Percentiles rank a stretch among this genome's conserved stretches.
Conservation (phyloP, 352 stramenopile species). For the Phytophthora colocasiae region DNA sequence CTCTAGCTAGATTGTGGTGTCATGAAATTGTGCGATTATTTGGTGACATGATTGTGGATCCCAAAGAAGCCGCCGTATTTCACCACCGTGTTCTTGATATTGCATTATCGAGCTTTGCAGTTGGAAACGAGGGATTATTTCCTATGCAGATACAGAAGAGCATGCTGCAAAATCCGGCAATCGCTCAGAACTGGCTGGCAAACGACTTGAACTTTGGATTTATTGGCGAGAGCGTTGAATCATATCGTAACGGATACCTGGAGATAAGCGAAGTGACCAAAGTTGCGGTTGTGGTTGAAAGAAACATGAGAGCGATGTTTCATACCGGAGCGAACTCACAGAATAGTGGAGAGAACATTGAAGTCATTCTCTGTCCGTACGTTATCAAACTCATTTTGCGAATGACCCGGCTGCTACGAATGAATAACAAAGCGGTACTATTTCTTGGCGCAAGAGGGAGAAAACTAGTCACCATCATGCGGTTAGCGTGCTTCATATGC, state of each 20-base stretch:
- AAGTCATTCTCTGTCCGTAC: constrained; percentile 62
- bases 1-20: constrained; percentile 71
- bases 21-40: constrained; percentile 69
- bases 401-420: constrained; percentile 53
- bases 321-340: constrained; percentile 18
- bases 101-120: constrained; percentile 48
- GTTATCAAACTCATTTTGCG: constrained; percentile 67
- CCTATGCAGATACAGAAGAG: constrained; percentile 17
- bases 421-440: constrained; percentile 45
- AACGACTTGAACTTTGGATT: constrained; percentile 66
- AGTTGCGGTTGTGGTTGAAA: constrained; percentile 58
- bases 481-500: constrained; percentile 63
- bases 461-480: constrained; percentile 62
- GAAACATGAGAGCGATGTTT: constrained; percentile 68
- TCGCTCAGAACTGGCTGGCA: constrained; percentile 47
- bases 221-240: constrained; percentile 51
- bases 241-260: constrained; percentile 56
- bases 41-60: constrained; percentile 55
- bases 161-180: constrained; percentile 22
- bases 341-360: constrained; percentile 38
- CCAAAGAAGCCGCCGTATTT: constrained; percentile 43
- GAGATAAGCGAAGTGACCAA: constrained; percentile 65
- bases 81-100: constrained; percentile 56
- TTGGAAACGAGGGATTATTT: constrained; percentile 54
- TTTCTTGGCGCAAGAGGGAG: constrained; percentile 52